These are phyloP conservation scores for Neurospora intermedia DNA, from an alignment of 495 filamentous ascomycete species.

Conservation along the genomic window DNA sequence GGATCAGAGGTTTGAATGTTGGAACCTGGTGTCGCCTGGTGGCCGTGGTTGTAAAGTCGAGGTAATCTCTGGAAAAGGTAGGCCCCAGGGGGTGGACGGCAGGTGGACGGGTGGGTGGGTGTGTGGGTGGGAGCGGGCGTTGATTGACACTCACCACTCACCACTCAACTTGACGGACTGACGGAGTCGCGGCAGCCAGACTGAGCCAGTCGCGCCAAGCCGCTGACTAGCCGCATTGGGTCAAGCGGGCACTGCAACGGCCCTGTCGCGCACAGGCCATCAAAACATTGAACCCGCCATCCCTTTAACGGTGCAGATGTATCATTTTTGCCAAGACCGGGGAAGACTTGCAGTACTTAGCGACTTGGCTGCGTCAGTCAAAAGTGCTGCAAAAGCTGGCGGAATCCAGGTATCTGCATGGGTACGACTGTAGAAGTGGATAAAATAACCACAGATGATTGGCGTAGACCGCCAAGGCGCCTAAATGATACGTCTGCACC, in stretches of 20 bases:
- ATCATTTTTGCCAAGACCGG: no score
- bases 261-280: conserved; percentile 16
- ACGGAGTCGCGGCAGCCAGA: not conserved
- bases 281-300: conserved; percentile 5
- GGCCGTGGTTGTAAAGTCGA: not conserved
- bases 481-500: no score
- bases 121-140: conserved; percentile 1
- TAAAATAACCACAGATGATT: no score
- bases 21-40: not conserved
- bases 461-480: no score
- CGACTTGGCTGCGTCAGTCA: no score
- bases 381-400: no score
- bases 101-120: conserved; percentile 8
- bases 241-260: conserved; percentile 3
- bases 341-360: no score
- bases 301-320: no score
- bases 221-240: conserved; percentile 19
- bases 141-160: not conserved
- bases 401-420: no score
- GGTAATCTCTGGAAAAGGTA: conserved; percentile 1
- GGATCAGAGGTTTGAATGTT: not conserved
- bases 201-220: conserved; percentile 16
- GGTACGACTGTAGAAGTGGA: no score
- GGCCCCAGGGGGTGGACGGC: not conserved
- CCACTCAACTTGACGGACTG: not conserved